Evolutionary conservation across 768 basidiomycete species (phyloP).

Genomic region (Albatrellus ellisii): DNA sequence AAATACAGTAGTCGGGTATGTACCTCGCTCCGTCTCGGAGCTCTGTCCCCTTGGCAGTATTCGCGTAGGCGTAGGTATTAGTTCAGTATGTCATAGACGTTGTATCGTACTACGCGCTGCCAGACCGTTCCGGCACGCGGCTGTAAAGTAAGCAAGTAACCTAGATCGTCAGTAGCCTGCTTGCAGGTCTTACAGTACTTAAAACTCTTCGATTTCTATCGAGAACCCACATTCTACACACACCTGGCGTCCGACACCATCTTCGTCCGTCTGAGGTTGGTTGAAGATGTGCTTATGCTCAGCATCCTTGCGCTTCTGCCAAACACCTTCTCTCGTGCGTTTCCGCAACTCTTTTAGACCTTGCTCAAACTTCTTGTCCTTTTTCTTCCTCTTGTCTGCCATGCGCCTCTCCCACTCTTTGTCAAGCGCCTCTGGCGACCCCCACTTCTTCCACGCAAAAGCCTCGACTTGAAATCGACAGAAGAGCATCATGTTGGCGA

Average conservation of each 20-base stretch:
- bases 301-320: slow-evolving; percentile 76
- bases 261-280: slow-evolving; percentile 33
- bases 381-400: slow-evolving; percentile 76
- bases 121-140: too few species aligned
- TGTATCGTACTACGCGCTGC: too few species aligned
- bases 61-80: not conserved
- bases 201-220: slow-evolving; percentile 79
- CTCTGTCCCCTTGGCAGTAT: too few species aligned
- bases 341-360: slow-evolving; percentile 72
- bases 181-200: slow-evolving; percentile 7
- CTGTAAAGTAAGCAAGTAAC: too few species aligned
- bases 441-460: slow-evolving; percentile 98
- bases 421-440: slow-evolving; percentile 82
- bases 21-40: too few species aligned
- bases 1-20: too few species aligned
- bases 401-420: slow-evolving; percentile 71
- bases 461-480: slow-evolving; percentile 89
- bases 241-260: slow-evolving; percentile 52
- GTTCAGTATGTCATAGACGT: too few species aligned
- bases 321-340: slow-evolving; percentile 79
- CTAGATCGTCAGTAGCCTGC: too few species aligned
- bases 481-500: slow-evolving; percentile 99
- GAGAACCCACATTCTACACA: slow-evolving; percentile 89
- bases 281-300: slow-evolving; percentile 86
- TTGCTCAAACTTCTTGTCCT: slow-evolving; percentile 92